Evolutionary conservation across 2,329 filamentous ascomycete species (phyloP).

Genomic region (Pyrenophora seminiperda): DNA sequence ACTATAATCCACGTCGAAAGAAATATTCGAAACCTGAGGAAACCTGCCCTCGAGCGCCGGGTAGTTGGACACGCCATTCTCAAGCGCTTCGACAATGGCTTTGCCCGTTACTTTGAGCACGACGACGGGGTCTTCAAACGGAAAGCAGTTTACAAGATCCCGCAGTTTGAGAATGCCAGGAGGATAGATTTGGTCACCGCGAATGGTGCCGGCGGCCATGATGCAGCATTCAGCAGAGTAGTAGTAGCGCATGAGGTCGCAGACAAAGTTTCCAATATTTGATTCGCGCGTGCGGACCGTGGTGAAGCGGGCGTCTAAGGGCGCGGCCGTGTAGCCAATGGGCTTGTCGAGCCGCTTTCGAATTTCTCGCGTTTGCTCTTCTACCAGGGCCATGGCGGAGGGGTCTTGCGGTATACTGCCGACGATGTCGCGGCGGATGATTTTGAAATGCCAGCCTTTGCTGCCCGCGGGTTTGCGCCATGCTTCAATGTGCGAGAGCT

Average conservation of each 20-base stretch:
- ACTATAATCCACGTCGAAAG: constrained; percentile 72
- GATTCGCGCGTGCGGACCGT: constrained; percentile 78
- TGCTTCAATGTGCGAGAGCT: constrained; percentile 85
- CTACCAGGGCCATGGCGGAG: constrained; percentile 65
- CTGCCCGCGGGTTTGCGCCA: constrained; percentile 59
- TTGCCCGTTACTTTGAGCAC: constrained; percentile 73
- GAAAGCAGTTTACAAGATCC: constrained; percentile 87
- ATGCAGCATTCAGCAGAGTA: constrained; percentile 80
- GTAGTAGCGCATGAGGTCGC: constrained; percentile 85
- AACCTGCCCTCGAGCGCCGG: constrained; percentile 84
- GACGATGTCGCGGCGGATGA: constrained; percentile 74
- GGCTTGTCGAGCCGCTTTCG: constrained; percentile 80
- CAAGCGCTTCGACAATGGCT: constrained; percentile 77
- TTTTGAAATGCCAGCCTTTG: constrained; percentile 76
- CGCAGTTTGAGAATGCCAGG: constrained; percentile 77
- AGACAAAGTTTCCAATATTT: constrained; percentile 89
- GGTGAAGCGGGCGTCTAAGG: constrained; percentile 83
- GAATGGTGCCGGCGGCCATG: constrained; percentile 84
- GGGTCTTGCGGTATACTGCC: constrained; percentile 69
- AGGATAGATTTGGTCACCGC: constrained; percentile 86
- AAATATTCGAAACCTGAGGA: constrained; percentile 84
- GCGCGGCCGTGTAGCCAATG: constrained; percentile 76
- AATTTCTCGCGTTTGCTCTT: constrained; percentile 72
- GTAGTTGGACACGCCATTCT: constrained; percentile 80
- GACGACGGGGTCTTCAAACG: constrained; percentile 88